Evolutionary conservation across 768 basidiomycete genomes (phyloP).

Genomic region (Psilocybe cyanescens): DNA sequence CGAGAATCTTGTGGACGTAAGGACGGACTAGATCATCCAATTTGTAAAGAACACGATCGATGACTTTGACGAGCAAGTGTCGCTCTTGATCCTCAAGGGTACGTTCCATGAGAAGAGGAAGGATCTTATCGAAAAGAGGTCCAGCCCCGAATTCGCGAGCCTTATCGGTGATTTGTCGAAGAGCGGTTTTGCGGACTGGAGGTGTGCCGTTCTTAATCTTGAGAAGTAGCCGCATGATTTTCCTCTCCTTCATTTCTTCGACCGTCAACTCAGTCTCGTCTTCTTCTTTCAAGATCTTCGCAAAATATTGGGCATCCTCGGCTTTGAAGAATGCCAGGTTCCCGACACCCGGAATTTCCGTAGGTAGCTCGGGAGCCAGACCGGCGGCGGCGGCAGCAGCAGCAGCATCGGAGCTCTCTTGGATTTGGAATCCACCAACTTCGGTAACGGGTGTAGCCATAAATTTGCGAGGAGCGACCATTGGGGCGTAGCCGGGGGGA

Average conservation of each 20-base stretch:
- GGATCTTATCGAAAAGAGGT: constrained; percentile 97
- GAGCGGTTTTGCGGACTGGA: constrained; percentile 95
- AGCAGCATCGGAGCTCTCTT: constrained; percentile 91
- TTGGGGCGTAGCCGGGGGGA: constrained; percentile 90
- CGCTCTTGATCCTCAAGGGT: constrained; percentile 98
- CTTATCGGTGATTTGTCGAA: constrained; percentile 98
- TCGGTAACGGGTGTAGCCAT: constrained; percentile 59
- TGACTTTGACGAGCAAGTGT: constrained; percentile 97
- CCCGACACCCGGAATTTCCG: constrained; percentile 97
- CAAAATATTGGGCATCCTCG: constrained; percentile 97
- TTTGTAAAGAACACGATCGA: constrained; percentile 98
- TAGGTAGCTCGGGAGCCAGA: constrained; percentile 90
- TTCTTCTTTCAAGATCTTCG: constrained; percentile 94
- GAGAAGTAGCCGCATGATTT: constrained; percentile 96
- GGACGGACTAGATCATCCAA: constrained; percentile 98
- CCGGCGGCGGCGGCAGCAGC: constrained; percentile 90
- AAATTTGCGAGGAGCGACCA: constrained; percentile 64
- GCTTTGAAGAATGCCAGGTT: constrained; percentile 97
- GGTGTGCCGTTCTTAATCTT: constrained; percentile 99
- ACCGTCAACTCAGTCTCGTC: constrained; percentile 92
- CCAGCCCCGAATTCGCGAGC: constrained; percentile 98
- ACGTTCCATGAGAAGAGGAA: constrained; percentile 97
- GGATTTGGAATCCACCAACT: constrained; percentile 92
- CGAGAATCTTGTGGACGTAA: constrained; percentile 99
- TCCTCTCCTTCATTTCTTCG: constrained; percentile 99